A percentile compares a stretch with the other conserved stretches of the same genome.
These are phyloP conservation scores for Wickerhamiella azymoides DNA, from an alignment of 805 yeast species.

Conservation along the genomic window DNA sequence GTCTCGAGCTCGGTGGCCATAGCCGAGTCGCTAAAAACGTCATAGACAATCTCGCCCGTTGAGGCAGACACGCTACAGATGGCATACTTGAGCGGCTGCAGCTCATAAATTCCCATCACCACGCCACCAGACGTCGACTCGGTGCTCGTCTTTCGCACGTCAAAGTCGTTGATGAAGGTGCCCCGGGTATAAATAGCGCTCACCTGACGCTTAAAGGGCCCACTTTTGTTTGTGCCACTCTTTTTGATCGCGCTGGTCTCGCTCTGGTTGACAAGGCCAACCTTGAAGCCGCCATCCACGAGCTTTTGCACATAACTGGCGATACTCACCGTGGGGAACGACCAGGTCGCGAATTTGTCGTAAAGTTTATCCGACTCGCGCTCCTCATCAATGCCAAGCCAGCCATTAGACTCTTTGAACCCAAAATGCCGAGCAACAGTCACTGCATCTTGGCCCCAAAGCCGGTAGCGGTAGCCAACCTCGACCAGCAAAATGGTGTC, in stretches of 20 bases:
- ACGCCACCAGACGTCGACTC: constrained; percentile 19
- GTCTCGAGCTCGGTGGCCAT: constrained; percentile 56
- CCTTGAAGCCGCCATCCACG: constrained; percentile 57
- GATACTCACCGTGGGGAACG: constrained; percentile 67
- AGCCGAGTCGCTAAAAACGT: constrained; percentile 48
- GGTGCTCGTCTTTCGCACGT: not conserved
- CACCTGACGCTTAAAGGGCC: constrained; percentile 53
- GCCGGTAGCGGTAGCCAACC: constrained; percentile 84
- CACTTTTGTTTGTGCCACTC: constrained; percentile 35
- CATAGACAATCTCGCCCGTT: constrained; percentile 66
- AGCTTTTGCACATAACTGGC: constrained; percentile 65
- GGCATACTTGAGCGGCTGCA: constrained; percentile 22
- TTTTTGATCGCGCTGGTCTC: constrained; percentile 69
- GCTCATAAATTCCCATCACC: constrained; percentile 16
- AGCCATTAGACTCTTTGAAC: constrained; percentile 57
- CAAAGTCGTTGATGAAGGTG: constrained; percentile 58
- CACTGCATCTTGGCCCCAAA: constrained; percentile 74
- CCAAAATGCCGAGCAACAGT: constrained; percentile 42
- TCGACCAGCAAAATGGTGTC: constrained; percentile 72
- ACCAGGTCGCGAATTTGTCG: constrained; percentile 62
- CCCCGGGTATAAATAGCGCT: constrained; percentile 69
- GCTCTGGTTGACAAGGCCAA: constrained; percentile 75
- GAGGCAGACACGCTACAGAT: constrained; percentile 54
- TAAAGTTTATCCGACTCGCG: constrained; percentile 37
- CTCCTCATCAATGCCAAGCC: constrained; percentile 37